Percentiles rank a stretch among this genome's conserved stretches.
phyloP scores from a whole-genome alignment of 768 basidiomycete genomes.

The Crepidotus variabilis region DNA sequence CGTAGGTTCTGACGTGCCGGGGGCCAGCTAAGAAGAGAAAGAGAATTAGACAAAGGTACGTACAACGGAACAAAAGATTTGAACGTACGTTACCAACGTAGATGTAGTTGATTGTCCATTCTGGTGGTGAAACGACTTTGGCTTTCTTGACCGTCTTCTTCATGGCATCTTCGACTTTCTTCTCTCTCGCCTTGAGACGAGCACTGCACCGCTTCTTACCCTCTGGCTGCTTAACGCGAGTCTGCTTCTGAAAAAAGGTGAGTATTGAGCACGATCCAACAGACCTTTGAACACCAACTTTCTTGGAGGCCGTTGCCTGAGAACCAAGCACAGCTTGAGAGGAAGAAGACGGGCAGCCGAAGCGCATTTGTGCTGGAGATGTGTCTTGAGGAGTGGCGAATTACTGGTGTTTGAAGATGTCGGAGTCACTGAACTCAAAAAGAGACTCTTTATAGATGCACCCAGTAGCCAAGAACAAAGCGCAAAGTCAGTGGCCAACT shows the following conservation, averaged over 20 bases:
- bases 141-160: slow-evolving; percentile 13
- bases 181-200: slow-evolving; percentile 1
- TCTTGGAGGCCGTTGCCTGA: not conserved
- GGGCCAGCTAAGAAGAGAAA: slow-evolving; percentile 1
- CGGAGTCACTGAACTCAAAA: not conserved
- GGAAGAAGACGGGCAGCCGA: not conserved
- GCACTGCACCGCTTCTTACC: not conserved
- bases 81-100: slow-evolving; percentile 63
- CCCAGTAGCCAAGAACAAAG: not conserved
- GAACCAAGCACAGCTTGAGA: not conserved
- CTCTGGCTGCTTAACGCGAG: not conserved
- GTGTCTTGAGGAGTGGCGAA: not conserved
- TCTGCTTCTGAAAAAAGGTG: not conserved
- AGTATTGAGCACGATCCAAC: not conserved
- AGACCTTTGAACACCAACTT: not conserved
- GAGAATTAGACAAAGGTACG: not conserved
- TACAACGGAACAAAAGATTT: not conserved
- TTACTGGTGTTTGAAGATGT: not conserved
- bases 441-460: not conserved
- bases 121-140: slow-evolving; percentile 18
- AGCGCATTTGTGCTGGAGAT: not conserved
- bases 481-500: not conserved
- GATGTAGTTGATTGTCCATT: slow-evolving; percentile 20
- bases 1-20: slow-evolving; percentile 28
- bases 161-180: slow-evolving; percentile 4